Base-by-base conservation (phyloP, 139 green algal genomes). In the Chlamydomonas sp. region DNA sequence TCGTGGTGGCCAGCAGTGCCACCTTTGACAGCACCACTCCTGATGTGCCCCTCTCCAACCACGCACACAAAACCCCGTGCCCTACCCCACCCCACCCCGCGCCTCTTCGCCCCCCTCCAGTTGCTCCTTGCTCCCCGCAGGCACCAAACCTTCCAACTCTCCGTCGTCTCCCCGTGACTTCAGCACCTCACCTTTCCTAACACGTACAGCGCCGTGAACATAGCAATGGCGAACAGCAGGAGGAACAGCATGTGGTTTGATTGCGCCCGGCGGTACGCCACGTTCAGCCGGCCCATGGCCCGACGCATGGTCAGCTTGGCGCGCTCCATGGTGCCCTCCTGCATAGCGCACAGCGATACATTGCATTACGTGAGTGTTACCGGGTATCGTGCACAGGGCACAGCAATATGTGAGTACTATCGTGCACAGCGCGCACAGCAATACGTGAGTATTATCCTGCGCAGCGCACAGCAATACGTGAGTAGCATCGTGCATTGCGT, bases 251-350 rank as follows among this genome's bases (percentile, higher is more conserved):
- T 83, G 73, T 92, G 89, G 81, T 90, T 89, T 72, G 81, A 89
- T 0, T 81, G 68, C 5, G 85, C 85, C 81, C 89, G 89, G 1
- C 63, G 59, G 64, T 89, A 90, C 7, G 85, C 89, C 1, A 89
- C 62, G 77, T 92, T 92, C 1, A 92, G 77, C 2, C 85, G 80
- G 10, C 74, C 74, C 77, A 86, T 90, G 12, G 89, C 87, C 6
- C 81, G 75, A 15, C 78, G 76, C 85, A 92, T 78, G 3, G 83
- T 66, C 81, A 89, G 15, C 57, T 84, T 86, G 18, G 89, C 89
- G 1, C 89, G 85, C 85, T 92, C 89, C 85, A 92, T 84, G 2
- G 89, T 87, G 64, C 89, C 82, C 69, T 90, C 89, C 89, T 92
- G 82, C 83, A 71, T 62, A 71, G 3, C 2, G 10, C 58, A 12